phyloP scores from a whole-genome alignment of 1,139 yeast species.

The Yamadazyma membranifaciens region DNA sequence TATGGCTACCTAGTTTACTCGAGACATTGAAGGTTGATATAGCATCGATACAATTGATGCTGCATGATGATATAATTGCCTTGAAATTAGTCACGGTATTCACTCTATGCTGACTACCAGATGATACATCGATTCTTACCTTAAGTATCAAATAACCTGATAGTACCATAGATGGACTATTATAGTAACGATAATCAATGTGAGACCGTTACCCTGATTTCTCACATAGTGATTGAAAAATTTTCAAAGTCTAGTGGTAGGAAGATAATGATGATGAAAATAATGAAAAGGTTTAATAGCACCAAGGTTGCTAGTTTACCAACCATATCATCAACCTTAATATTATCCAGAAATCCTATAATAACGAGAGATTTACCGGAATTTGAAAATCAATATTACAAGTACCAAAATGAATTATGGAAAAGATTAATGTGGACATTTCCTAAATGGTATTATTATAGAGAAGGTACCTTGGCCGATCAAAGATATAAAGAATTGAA shows the following conservation, averaged over 20 bases:
- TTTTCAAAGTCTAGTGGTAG: conserved; percentile 1
- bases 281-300: conserved; percentile 6
- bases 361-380: conserved; percentile 73
- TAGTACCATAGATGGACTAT: too few species aligned
- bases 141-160: too few species aligned
- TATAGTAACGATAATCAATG: neutral
- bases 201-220: neutral
- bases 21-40: too few species aligned
- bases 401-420: conserved; percentile 84
- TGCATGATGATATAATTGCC: too few species aligned
- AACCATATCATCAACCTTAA: conserved; percentile 40
- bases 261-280: too few species aligned
- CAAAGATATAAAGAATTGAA: conserved; percentile 77
- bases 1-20: too few species aligned
- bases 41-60: too few species aligned
- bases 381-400: conserved; percentile 74
- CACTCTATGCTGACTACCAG: too few species aligned
- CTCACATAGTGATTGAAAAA: conserved; percentile 1
- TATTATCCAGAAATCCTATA: conserved; percentile 80
- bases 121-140: too few species aligned
- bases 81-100: too few species aligned
- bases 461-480: conserved; percentile 86
- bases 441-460: conserved; percentile 90
- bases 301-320: neutral
- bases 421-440: conserved; percentile 96